Evolutionary conservation across 1,139 yeast species (phyloP).

Genomic region (Saccharomyces pastorianus): DNA sequence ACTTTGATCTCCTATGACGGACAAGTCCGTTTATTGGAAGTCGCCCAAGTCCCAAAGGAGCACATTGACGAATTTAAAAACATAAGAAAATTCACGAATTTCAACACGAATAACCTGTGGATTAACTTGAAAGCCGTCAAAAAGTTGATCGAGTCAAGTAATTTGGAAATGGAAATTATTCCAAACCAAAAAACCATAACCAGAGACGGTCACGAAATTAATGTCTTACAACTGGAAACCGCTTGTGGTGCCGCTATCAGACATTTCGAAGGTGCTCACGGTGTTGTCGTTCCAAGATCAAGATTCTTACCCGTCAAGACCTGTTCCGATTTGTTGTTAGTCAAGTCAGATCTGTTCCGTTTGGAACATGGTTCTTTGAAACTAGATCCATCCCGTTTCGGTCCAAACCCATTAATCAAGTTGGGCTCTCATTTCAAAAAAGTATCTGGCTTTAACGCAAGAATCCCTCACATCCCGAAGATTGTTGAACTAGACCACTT

Average conservation of each 20-base stretch:
- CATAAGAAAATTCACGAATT: slow-evolving; percentile 93
- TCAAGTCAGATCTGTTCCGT: slow-evolving; percentile 89
- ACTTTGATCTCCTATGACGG: slow-evolving; percentile 95
- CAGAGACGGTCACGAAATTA: slow-evolving; percentile 66
- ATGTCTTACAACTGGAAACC: slow-evolving; percentile 91
- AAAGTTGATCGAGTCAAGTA: slow-evolving; percentile 78
- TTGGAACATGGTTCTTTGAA: slow-evolving; percentile 87
- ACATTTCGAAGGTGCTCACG: slow-evolving; percentile 91
- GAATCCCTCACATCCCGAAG: slow-evolving; percentile 93
- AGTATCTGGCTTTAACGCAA: slow-evolving; percentile 80
- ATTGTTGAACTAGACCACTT: slow-evolving; percentile 93
- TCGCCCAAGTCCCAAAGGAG: slow-evolving; percentile 98
- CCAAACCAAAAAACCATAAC: slow-evolving; percentile 85
- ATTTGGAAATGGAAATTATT: slow-evolving; percentile 84
- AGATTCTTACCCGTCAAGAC: slow-evolving; percentile 98
- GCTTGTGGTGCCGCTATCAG: slow-evolving; percentile 99
- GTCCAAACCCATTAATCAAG: slow-evolving; percentile 89
- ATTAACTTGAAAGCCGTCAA: slow-evolving; percentile 90
- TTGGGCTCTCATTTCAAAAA: slow-evolving; percentile 95
- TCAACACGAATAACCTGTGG: slow-evolving; percentile 97
- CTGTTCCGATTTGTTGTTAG: slow-evolving; percentile 86
- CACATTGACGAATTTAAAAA: slow-evolving; percentile 97
- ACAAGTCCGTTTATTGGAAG: slow-evolving; percentile 86
- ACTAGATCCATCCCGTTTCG: slow-evolving; percentile 79
- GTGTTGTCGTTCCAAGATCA: slow-evolving; percentile 96